Percentiles rank a stretch among this genome's conserved stretches.
Conservation (phyloP, 352 stramenopile species). For the Phytophthora niederhauseri region DNA sequence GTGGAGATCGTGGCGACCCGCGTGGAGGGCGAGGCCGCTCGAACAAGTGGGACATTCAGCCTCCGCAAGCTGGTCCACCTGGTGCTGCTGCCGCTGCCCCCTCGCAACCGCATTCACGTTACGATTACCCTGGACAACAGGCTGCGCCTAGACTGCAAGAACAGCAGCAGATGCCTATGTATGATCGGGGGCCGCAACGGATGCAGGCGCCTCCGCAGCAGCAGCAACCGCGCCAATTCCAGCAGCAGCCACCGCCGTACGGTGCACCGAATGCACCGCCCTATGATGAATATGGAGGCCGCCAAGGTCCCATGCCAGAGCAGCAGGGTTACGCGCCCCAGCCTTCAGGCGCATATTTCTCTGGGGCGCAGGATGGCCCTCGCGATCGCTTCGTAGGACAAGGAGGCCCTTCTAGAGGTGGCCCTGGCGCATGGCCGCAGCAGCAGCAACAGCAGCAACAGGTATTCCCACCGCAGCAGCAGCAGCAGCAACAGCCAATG, state of each 20-base stretch:
- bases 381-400: conserved; percentile 44
- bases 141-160: conserved; percentile 27
- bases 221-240: conserved; percentile 35
- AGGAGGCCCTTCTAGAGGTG: conserved; percentile 44
- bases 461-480: conserved; percentile 31
- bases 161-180: conserved; percentile 39
- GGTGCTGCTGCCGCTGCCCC: conserved; percentile 19
- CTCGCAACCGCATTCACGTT: conserved; percentile 33
- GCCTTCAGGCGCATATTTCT: conserved; percentile 33
- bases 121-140: conserved; percentile 42
- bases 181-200: conserved; percentile 35
- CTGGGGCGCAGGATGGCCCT: conserved; percentile 31
- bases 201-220: conserved; percentile 30
- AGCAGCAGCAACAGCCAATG: conserved; percentile 33
- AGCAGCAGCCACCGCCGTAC: conserved; percentile 32
- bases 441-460: conserved; percentile 23
- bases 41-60: conserved; percentile 47
- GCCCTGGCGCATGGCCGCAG: conserved; percentile 19
- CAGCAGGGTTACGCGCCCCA: conserved; percentile 31
- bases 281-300: conserved; percentile 37
- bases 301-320: conserved; percentile 31
- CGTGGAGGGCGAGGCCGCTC: conserved; percentile 36
- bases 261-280: conserved; percentile 28
- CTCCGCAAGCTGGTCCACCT: conserved; percentile 30
- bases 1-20: conserved; percentile 34